A percentile compares a stretch with the other conserved stretches of the same genome.
Conservation (phyloP, 768 basidiomycete genomes). For the Mycena crocata region DNA sequence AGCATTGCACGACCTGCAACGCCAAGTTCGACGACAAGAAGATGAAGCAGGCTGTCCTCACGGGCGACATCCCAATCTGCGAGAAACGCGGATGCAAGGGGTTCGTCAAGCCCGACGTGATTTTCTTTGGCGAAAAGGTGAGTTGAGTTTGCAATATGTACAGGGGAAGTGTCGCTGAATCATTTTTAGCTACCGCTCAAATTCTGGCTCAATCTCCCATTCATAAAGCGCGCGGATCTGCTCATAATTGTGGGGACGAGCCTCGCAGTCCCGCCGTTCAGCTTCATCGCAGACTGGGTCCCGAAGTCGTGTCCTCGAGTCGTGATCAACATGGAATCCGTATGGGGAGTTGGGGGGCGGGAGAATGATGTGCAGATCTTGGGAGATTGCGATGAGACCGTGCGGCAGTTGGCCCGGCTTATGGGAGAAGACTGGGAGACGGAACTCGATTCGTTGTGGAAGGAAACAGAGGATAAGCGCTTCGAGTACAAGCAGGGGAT, state of each 20-base stretch:
- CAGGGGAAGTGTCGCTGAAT: not conserved
- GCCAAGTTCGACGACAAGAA: conserved; percentile 20
- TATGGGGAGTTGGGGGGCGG: conserved; percentile 16
- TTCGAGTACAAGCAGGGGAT: conserved; percentile 18
- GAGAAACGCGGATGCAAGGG: conserved; percentile 17
- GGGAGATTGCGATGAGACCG: conserved; percentile 26
- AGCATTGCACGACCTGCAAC: conserved; percentile 22
- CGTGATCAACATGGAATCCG: conserved; percentile 14
- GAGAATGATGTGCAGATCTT: conserved; percentile 15
- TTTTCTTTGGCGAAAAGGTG: conserved; percentile 20
- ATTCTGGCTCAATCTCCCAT: conserved; percentile 26
- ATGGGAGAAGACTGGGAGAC: conserved; percentile 21
- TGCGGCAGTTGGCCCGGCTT: conserved; percentile 16
- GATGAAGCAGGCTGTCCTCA: conserved; percentile 23
- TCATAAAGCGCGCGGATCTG: conserved; percentile 22
- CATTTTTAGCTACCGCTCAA: conserved; percentile 11
- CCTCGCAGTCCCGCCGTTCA: conserved; percentile 26
- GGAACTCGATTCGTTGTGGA: conserved; percentile 21
- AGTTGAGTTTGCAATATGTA: not conserved
- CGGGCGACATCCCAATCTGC: conserved; percentile 14
- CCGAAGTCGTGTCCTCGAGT: conserved; percentile 19
- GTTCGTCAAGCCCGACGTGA: conserved; percentile 28
- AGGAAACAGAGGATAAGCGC: conserved; percentile 15
- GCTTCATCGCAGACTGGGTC: conserved; percentile 15
- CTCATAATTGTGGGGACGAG: conserved; percentile 25